phyloP scores from a whole-genome alignment of 805 yeast species.

The Hanseniaspora lindneri region DNA sequence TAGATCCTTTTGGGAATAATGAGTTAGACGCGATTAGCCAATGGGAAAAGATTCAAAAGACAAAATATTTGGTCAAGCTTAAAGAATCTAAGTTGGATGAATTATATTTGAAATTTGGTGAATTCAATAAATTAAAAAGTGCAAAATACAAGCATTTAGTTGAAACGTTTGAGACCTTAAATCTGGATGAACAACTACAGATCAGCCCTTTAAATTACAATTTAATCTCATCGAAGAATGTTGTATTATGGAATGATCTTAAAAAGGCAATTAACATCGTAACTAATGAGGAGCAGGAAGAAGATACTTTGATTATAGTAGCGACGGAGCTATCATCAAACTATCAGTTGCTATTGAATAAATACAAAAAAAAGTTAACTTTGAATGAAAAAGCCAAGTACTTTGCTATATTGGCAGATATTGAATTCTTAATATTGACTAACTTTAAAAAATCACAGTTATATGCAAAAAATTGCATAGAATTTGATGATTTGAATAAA shows the following conservation, averaged over 20 bases:
- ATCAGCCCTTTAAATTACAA: slow-evolving; percentile 36
- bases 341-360: slow-evolving; percentile 23
- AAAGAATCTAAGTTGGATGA: slow-evolving; percentile 42
- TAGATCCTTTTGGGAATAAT: not conserved
- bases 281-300: not conserved
- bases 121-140: slow-evolving; percentile 30
- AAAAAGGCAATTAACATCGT: slow-evolving; percentile 12
- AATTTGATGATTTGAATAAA: slow-evolving; percentile 60
- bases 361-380: slow-evolving; percentile 22
- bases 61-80: slow-evolving; percentile 27
- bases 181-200: slow-evolving; percentile 26
- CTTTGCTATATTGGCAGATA: slow-evolving; percentile 26
- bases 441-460: slow-evolving; percentile 42
- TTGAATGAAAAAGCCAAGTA: slow-evolving; percentile 25
- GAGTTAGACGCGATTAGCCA: slow-evolving; percentile 9
- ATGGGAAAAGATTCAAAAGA: slow-evolving; percentile 10
- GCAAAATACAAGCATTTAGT: slow-evolving; percentile 18
- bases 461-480: slow-evolving; percentile 54
- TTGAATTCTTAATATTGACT: slow-evolving; percentile 41
- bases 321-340: slow-evolving; percentile 6
- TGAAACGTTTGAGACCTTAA: slow-evolving; percentile 20
- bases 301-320: slow-evolving; percentile 3
- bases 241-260: slow-evolving; percentile 18
- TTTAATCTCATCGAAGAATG: slow-evolving; percentile 24
- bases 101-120: slow-evolving; percentile 43